Percentiles rank a stretch among this genome's conserved stretches.
Conservation (phyloP, 139 green algal species). For the Chlamydomonas sp. region DNA sequence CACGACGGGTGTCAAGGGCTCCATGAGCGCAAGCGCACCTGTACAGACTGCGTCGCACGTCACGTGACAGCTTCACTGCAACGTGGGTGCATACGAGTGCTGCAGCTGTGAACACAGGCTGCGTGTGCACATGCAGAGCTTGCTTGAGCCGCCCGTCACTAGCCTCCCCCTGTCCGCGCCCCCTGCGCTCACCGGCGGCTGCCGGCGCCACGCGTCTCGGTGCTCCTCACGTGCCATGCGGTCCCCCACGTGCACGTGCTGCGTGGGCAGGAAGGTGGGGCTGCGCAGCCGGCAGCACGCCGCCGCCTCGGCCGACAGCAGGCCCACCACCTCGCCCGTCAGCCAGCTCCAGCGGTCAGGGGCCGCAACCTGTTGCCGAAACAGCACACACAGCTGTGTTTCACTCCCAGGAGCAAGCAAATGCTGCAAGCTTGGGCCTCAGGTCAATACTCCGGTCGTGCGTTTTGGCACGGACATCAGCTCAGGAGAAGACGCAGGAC, state of each 20-base stretch:
- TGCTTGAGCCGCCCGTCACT: background rate
- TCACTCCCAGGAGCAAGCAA: too few relatives aligned
- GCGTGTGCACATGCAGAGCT: background rate
- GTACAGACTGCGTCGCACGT: background rate
- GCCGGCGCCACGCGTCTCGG: background rate
- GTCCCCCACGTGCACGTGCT: conserved; percentile 17
- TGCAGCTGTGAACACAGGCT: background rate
- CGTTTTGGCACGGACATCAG: too few relatives aligned
- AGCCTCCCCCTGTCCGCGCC: background rate
- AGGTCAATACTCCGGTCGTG: too few relatives aligned
- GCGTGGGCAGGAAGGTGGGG: background rate
- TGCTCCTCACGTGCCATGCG: background rate
- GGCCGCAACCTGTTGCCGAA: too few relatives aligned
- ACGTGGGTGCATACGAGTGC: too few relatives aligned
- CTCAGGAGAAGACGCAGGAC: too few relatives aligned
- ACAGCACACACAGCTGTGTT: too few relatives aligned
- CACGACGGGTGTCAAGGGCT: background rate
- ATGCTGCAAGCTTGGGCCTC: too few relatives aligned
- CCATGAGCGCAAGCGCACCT: background rate
- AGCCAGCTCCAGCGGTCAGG: background rate
- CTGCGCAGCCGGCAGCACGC: background rate
- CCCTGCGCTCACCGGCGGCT: background rate
- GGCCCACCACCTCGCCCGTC: background rate
- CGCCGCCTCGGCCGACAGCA: background rate
- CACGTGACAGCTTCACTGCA: background rate